Evolutionary conservation across 2,329 filamentous ascomycete genomes (phyloP).

Genomic region (Aspergillus sclerotialis): DNA sequence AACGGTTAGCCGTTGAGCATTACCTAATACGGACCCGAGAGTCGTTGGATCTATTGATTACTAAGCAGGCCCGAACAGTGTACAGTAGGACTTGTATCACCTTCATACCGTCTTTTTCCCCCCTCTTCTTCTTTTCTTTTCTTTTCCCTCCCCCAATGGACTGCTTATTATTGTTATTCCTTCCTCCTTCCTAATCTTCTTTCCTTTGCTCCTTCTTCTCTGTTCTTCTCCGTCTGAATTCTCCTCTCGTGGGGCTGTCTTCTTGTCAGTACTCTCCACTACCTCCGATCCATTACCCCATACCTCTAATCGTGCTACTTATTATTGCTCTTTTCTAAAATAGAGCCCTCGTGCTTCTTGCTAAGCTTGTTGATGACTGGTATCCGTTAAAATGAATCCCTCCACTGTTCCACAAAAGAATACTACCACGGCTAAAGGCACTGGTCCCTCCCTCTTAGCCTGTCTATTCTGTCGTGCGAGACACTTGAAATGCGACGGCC

Average conservation of each 20-base stretch:
- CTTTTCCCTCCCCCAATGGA: not conserved
- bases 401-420: constrained; percentile 9
- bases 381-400: constrained; percentile 24
- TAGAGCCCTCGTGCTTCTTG: not conserved
- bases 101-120: not conserved
- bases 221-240: too few relatives aligned
- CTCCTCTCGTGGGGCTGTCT: too few relatives aligned
- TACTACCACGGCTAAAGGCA: constrained; percentile 14
- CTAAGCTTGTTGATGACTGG: too few relatives aligned
- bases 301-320: not conserved
- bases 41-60: too few relatives aligned
- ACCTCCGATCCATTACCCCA: too few relatives aligned
- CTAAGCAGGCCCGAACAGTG: too few relatives aligned
- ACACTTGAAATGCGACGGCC: constrained; percentile 71
- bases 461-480: constrained; percentile 47
- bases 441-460: constrained; percentile 36
- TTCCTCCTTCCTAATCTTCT: too few relatives aligned
- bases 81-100: not conserved
- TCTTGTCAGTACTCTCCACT: too few relatives aligned
- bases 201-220: too few relatives aligned
- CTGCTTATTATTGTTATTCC: too few relatives aligned
- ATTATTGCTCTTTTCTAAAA: not conserved
- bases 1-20: too few relatives aligned
- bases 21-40: too few relatives aligned
- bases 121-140: not conserved